phyloP scores from a whole-genome alignment of 1,284 basidiomycete genomes.

The Schizopora paradoxa region DNA sequence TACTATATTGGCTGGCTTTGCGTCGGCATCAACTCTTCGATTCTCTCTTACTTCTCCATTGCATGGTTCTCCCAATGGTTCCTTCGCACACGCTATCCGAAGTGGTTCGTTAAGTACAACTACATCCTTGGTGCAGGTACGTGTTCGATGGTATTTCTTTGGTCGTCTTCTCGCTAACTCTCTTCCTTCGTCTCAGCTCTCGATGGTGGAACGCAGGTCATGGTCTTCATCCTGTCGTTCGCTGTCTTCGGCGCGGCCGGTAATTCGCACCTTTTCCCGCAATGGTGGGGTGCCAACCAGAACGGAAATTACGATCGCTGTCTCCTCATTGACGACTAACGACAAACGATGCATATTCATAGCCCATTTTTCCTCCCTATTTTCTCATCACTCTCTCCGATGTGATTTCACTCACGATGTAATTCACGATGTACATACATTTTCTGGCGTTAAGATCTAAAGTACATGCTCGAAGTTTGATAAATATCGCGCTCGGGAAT shows the following conservation, averaged over 20 bases:
- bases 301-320: conserved; percentile 13
- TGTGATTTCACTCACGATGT: too few species aligned
- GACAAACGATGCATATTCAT: too few species aligned
- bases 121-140: conserved; percentile 41
- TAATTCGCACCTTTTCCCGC: conserved; percentile 37
- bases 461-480: too few species aligned
- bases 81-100: conserved; percentile 37
- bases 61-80: conserved; percentile 54
- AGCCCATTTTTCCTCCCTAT: too few species aligned
- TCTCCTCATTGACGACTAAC: conserved; percentile 1
- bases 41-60: conserved; percentile 45
- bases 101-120: conserved; percentile 57
- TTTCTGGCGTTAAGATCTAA: too few species aligned
- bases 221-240: conserved; percentile 53
- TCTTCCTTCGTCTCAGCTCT: conserved; percentile 32
- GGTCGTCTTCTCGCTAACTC: neutral
- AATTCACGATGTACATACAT: too few species aligned
- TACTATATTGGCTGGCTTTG: conserved; percentile 40
- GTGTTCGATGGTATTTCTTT: neutral
- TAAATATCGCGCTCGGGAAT: too few species aligned
- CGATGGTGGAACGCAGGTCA: conserved; percentile 52
- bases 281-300: conserved; percentile 31
- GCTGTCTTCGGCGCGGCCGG: conserved; percentile 58
- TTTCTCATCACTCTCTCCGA: too few species aligned
- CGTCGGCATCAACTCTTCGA: conserved; percentile 51